phyloP scores from a whole-genome alignment of 2,329 filamentous ascomycete genomes.

The Madurella fahalii region DNA sequence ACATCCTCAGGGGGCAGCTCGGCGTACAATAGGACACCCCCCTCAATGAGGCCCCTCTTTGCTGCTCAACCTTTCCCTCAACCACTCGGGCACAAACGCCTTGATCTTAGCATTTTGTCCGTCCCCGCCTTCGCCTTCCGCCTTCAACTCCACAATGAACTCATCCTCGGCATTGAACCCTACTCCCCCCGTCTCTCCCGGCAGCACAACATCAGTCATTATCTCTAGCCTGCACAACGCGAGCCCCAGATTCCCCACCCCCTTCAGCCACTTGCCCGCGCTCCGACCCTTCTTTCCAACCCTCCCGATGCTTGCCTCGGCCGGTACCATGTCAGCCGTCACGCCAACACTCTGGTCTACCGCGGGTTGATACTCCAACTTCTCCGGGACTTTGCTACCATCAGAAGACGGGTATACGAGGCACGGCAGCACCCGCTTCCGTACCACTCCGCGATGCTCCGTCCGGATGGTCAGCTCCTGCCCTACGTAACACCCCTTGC shows the following conservation, averaged over 20 bases:
- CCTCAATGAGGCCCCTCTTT: neutral
- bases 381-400: neutral
- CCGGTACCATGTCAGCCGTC: conserved; percentile 37
- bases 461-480: conserved; percentile 96
- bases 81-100: conserved; percentile 82
- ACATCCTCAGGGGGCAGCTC: neutral
- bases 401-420: conserved; percentile 57
- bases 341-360: neutral
- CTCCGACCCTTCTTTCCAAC: conserved; percentile 59
- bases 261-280: conserved; percentile 74
- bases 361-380: conserved; percentile 8
- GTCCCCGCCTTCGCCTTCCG: conserved; percentile 30
- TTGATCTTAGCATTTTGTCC: conserved; percentile 55
- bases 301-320: conserved; percentile 48
- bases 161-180: conserved; percentile 58
- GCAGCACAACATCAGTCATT: conserved; percentile 78
- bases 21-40: neutral
- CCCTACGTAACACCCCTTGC: conserved; percentile 94
- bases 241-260: conserved; percentile 81
- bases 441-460: conserved; percentile 86
- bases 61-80: conserved; percentile 36
- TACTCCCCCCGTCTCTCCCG: conserved; percentile 60
- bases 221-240: conserved; percentile 82
- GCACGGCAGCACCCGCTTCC: conserved; percentile 83
- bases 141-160: conserved; percentile 46